Base-by-base conservation (phyloP, 208 protist species). In the Novymonas esmeraldas region DNA sequence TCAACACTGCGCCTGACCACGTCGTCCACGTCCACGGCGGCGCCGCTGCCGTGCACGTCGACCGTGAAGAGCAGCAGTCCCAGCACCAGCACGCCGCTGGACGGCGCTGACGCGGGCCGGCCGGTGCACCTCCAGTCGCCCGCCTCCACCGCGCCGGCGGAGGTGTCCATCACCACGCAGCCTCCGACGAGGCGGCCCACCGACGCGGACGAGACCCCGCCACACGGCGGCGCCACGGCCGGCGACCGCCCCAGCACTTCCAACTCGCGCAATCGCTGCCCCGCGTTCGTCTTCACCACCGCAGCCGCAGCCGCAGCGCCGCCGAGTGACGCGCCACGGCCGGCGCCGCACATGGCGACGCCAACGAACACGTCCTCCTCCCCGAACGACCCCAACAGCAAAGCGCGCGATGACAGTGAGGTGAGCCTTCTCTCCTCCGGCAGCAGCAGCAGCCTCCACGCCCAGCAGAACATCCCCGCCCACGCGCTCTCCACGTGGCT, bases 371-470 rank as follows among this genome's bases (percentile, higher is more conserved):
- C 50, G 9, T 50, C 60, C 50, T 49, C 51, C 18, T 29, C 51
- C 24, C 44, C 55, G 26, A 29, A 44, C 14, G 26, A 46, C 11
- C 26, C 51, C 11, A 31, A 46, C 45, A 31, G 42, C 14, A 34
- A 16, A 18, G 26, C 6, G 31, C n/a, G 18, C 44, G 59, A 70
- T 16, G 70, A 69, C 31, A 70, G 70, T n/a, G 62, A 76, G 5
- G 52, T 76, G 33, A 76, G 70, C 49, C 50, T 65, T 34, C 55
- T 69, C 34, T 64, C 70, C 26, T 70, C 62, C 22, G 51, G 60
- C 36, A 41, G 59, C 14, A 60, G 29, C 49, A 76, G 62, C 62
- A 56, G 70, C 70, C 45, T 70, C 39, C 70, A 76, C 46, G 70
- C 55, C 20, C 62, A 39, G 11, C 45, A 31, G 11, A 42, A 36